These are phyloP conservation scores for Lineolata rhizophorae DNA, from an alignment of 495 filamentous ascomycete genomes.

Conservation along the genomic window DNA sequence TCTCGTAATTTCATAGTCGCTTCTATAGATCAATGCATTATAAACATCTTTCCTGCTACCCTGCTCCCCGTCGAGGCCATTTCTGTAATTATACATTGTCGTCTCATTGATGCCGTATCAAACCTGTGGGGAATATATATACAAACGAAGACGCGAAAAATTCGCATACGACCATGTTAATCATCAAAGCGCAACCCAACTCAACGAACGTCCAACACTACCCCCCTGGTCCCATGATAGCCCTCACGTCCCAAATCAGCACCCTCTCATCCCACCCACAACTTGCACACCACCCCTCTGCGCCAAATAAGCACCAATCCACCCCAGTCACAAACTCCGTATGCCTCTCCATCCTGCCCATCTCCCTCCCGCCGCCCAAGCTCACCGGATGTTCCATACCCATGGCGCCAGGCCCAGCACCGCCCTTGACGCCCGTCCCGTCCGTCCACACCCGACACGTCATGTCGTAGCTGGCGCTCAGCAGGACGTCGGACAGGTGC, in stretches of 20 bases:
- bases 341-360: conserved; percentile 77
- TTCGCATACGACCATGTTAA: no score
- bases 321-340: conserved; percentile 95
- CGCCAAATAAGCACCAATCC: conserved; percentile 93
- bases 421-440: conserved; percentile 30
- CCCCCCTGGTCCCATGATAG: conserved; percentile 26
- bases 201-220: no score
- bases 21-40: no score
- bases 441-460: conserved; percentile 85
- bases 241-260: conserved; percentile 75
- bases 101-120: no score
- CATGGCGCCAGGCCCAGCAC: conserved; percentile 18
- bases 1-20: no score
- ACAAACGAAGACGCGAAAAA: no score
- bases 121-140: no score
- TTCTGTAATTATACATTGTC: no score
- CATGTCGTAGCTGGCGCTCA: conserved; percentile 94
- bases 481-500: conserved; percentile 63
- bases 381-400: conserved; percentile 11
- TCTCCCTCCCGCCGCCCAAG: conserved; percentile 33
- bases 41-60: no score
- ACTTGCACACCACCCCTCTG: conserved; percentile 86
- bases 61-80: no score
- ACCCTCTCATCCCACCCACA: conserved; percentile 84
- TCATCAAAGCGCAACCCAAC: no score